Base-by-base conservation (phyloP, 805 yeast species). In the Ogataea glucozyma region DNA sequence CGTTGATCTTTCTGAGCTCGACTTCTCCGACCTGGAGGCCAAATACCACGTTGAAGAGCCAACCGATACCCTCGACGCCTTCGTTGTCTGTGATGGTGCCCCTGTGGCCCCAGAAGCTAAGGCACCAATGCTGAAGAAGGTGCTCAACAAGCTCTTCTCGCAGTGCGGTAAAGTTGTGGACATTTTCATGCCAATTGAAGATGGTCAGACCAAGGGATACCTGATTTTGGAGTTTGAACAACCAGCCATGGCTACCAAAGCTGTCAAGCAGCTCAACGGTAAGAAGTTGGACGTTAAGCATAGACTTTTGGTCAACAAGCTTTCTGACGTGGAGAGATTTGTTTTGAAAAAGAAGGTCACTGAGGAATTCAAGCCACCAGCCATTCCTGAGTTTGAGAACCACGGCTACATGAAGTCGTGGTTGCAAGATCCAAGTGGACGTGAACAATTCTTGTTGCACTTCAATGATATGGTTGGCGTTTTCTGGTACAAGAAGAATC, bases 271-370 rank as follows among this genome's bases (percentile, higher is more conserved):
- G 50, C 78, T 87, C 64, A 83, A 91, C 67, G 87, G 89, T 58
- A 90, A 89, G 73, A 89, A 89, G 65, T 78, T 93, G 59, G 99
- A 93, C 71, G 85, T 86, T 52, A 90, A 88, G 66, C 99, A 93
- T 71, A 81, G 95, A 57, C 73, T 93, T 58, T 76, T 79, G 53
- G 86, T 91, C 51, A 93, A 91, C 75, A 82, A 78, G 59, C 74
- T 93, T 61, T 67, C 80, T 26, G 97, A 90, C 58, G 77, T 90
- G 56, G 96, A 87, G 63, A 84, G 81, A 61, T 86, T 72, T 62
- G 91, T 85, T 38, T 68, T 75, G 41, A 79, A 77, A 32, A 87
- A 82, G 47, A 76, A 76, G 38, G 75, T 84, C 48, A 68, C 76
- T 11, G 76, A 76, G 32, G 80, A 76, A 34, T 88, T 82, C 61